These are phyloP conservation scores for Radiomyces spectabilis DNA, from an alignment of 192 early-diverging fungal genomes.

Conservation along the genomic window DNA sequence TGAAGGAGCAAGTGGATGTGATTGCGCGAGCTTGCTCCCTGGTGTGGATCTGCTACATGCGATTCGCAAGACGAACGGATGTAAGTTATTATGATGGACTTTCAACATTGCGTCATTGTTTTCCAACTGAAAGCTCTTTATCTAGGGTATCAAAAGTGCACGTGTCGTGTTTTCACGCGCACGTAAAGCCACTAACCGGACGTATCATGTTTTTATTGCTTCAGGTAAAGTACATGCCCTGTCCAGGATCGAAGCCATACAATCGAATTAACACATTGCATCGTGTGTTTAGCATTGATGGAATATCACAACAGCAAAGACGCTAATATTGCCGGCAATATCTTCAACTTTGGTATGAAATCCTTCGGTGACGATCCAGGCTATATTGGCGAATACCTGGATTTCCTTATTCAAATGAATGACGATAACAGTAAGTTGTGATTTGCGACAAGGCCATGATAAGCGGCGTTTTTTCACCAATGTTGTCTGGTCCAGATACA, in stretches of 20 bases:
- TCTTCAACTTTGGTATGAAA: constrained; percentile 89
- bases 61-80: constrained; percentile 68
- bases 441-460: too few species aligned
- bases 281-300: constrained; percentile 64
- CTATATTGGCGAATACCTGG: constrained; percentile 77
- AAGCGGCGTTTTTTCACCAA: too few species aligned
- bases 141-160: constrained; percentile 60
- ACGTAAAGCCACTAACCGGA: constrained; percentile 63
- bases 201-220: constrained; percentile 84
- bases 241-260: too few species aligned
- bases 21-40: constrained; percentile 53
- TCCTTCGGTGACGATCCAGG: constrained; percentile 62
- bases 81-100: constrained; percentile 43
- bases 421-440: constrained; percentile 79
- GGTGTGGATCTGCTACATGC: constrained; percentile 88
- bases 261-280: background rate
- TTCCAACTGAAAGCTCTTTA: too few species aligned
- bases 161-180: constrained; percentile 72
- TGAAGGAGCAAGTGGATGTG: constrained; percentile 44
- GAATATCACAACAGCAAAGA: constrained; percentile 91
- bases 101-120: constrained; percentile 11
- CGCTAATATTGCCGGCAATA: constrained; percentile 69
- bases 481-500: constrained; percentile 55
- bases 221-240: constrained; percentile 38
- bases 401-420: constrained; percentile 81